Conservation (phyloP, 1,139 yeast genomes). For the Hyphopichia khmerensis region DNA sequence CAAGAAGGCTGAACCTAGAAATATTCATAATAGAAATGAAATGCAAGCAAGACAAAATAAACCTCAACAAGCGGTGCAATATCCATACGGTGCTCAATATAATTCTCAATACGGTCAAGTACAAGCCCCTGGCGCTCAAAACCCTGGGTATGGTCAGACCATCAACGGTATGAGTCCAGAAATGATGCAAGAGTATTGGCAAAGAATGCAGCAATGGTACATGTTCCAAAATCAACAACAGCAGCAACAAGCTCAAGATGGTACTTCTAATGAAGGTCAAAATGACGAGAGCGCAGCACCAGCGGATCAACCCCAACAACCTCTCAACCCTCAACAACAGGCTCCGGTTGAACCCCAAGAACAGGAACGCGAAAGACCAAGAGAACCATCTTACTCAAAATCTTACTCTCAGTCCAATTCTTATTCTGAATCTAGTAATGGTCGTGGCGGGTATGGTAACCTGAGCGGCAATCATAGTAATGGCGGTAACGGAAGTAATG, state of each 20-base stretch:
- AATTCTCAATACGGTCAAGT: conserved; percentile 20
- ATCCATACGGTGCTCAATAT: conserved; percentile 38
- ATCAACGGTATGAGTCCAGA: conserved; percentile 69
- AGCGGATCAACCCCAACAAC: conserved; percentile 47
- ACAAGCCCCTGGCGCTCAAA: conserved; percentile 12
- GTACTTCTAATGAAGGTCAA: conserved; percentile 37
- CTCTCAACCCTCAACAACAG: conserved; percentile 56
- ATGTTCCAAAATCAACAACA: conserved; percentile 59
- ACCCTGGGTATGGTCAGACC: conserved; percentile 24
- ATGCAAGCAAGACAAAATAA: conserved; percentile 40
- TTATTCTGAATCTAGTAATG: conserved; percentile 3
- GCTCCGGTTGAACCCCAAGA: conserved; percentile 21
- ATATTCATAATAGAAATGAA: conserved; percentile 45
- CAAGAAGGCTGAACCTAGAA: conserved; percentile 96
- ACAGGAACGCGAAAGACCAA: conserved; percentile 10
- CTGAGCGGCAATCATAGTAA: neutral
- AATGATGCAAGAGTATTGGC: conserved; percentile 87
- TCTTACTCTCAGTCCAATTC: conserved; percentile 3
- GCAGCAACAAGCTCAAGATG: conserved; percentile 17
- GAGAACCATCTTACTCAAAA: conserved; percentile 23
- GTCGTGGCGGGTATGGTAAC: conserved; percentile 2
- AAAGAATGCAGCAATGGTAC: conserved; percentile 77
- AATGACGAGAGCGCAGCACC: conserved; percentile 18
- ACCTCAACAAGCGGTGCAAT: conserved; percentile 22
- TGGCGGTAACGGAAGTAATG: conserved; percentile 7